Conservation (phyloP, 2,329 filamentous ascomycete genomes). For the Phaeosphaeriaceae sp. region DNA sequence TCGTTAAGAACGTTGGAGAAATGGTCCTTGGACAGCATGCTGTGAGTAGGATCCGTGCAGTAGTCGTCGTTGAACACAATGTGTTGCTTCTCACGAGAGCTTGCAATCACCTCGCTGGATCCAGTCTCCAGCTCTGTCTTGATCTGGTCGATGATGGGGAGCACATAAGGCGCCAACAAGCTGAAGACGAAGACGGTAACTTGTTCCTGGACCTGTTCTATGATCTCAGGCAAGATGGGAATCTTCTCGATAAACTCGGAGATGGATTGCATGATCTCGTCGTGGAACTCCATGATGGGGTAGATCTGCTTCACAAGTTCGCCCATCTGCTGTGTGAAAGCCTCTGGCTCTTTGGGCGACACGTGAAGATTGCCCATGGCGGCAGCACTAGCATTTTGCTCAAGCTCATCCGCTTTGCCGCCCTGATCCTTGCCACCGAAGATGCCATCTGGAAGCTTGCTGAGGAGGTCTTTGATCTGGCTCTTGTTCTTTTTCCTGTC, state of each 20-base stretch:
- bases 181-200: slow-evolving; percentile 89
- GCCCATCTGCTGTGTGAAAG: slow-evolving; percentile 79
- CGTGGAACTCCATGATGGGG: slow-evolving; percentile 89
- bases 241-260: slow-evolving; percentile 82
- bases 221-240: slow-evolving; percentile 80
- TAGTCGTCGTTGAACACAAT: slow-evolving; percentile 84
- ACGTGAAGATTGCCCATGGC: slow-evolving; percentile 78
- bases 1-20: slow-evolving; percentile 92
- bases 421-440: slow-evolving; percentile 79
- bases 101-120: slow-evolving; percentile 85
- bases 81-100: slow-evolving; percentile 82
- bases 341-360: slow-evolving; percentile 81
- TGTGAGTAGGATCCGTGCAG: slow-evolving; percentile 85
- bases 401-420: slow-evolving; percentile 78
- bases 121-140: slow-evolving; percentile 86
- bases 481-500: slow-evolving; percentile 72
- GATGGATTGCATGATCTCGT: slow-evolving; percentile 83
- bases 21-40: slow-evolving; percentile 95
- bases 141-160: slow-evolving; percentile 86
- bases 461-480: slow-evolving; percentile 78
- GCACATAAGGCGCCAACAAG: slow-evolving; percentile 85
- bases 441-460: slow-evolving; percentile 81
- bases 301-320: slow-evolving; percentile 80
- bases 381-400: slow-evolving; percentile 74
- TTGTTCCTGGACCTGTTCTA: slow-evolving; percentile 87